Percentiles rank a stretch among this genome's conserved stretches.
Conservation (phyloP, 345 rosid genomes). For the Triadica sebifera region DNA sequence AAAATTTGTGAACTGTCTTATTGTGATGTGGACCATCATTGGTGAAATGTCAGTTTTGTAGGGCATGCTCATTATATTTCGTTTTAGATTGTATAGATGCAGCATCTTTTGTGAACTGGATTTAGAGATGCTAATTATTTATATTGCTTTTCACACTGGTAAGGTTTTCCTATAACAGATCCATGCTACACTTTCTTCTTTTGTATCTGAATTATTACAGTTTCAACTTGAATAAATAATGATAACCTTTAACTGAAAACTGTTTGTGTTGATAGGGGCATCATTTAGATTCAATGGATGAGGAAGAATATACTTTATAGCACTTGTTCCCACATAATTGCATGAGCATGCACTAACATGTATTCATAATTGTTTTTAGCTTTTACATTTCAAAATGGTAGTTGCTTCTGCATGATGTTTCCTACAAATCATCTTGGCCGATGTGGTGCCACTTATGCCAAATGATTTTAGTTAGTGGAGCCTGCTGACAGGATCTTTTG, state of each 20-base stretch:
- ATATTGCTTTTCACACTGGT: neutral
- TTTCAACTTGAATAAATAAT: neutral
- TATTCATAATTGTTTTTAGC: slow-evolving; percentile 37
- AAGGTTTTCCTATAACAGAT: neutral
- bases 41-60: neutral
- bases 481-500: slow-evolving; percentile 31
- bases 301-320: slow-evolving; percentile 33
- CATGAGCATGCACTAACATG: slow-evolving; percentile 48
- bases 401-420: slow-evolving; percentile 35
- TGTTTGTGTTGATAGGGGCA: slow-evolving; percentile 7
- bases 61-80: neutral
- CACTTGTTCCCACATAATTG: slow-evolving; percentile 39
- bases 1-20: neutral
- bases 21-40: neutral
- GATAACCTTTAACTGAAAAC: neutral
- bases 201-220: neutral
- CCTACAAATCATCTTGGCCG: slow-evolving; percentile 22
- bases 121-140: neutral
- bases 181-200: neutral
- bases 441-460: slow-evolving; percentile 23
- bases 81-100: neutral
- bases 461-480: slow-evolving; percentile 35
- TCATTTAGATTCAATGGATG: slow-evolving; percentile 32
- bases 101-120: neutral
- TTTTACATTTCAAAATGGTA: slow-evolving; percentile 31